Percentiles rank a stretch among this genome's conserved stretches.
phyloP scores from a whole-genome alignment of 1,284 basidiomycete species.

The Apiotrichum mycotoxinovorans region DNA sequence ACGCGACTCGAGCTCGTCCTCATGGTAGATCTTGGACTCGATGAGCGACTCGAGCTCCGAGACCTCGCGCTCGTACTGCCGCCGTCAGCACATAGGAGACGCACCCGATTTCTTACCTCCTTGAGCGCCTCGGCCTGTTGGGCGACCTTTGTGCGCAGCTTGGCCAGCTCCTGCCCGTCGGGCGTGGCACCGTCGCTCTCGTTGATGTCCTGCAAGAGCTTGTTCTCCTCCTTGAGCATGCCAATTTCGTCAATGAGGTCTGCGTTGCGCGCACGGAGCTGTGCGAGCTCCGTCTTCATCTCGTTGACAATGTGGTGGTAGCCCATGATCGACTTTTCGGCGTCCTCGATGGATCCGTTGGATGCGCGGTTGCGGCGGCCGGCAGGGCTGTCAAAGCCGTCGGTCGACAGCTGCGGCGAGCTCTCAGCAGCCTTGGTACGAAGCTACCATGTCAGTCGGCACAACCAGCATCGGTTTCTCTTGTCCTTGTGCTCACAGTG shows the following conservation, averaged over 20 bases:
- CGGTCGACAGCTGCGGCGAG: neutral
- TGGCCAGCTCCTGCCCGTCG: slow-evolving; percentile 29
- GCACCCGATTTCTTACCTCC: slow-evolving; percentile 29
- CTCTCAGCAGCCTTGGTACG: neutral
- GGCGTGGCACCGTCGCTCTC: slow-evolving; percentile 4
- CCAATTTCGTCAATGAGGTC: slow-evolving; percentile 72
- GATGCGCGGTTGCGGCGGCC: slow-evolving; percentile 15
- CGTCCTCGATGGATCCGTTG: slow-evolving; percentile 28
- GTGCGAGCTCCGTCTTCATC: slow-evolving; percentile 72
- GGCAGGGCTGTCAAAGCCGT: neutral
- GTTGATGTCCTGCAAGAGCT: slow-evolving; percentile 36
- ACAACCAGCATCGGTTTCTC: too few relatives aligned
- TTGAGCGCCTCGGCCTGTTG: slow-evolving; percentile 34
- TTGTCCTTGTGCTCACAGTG: slow-evolving; percentile 20
- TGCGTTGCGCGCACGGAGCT: slow-evolving; percentile 64
- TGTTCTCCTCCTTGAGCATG: slow-evolving; percentile 54
- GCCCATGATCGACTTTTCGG: slow-evolving; percentile 44
- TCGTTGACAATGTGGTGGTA: slow-evolving; percentile 74
- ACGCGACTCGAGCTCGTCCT: slow-evolving; percentile 88
- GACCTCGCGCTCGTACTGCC: slow-evolving; percentile 81
- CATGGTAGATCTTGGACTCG: slow-evolving; percentile 90
- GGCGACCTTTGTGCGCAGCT: slow-evolving; percentile 27
- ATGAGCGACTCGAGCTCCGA: slow-evolving; percentile 81
- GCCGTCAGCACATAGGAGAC: neutral
- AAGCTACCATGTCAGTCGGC: slow-evolving; percentile 2